phyloP scores from a whole-genome alignment of 495 filamentous ascomycete genomes.

The Apodospora peruviana region DNA sequence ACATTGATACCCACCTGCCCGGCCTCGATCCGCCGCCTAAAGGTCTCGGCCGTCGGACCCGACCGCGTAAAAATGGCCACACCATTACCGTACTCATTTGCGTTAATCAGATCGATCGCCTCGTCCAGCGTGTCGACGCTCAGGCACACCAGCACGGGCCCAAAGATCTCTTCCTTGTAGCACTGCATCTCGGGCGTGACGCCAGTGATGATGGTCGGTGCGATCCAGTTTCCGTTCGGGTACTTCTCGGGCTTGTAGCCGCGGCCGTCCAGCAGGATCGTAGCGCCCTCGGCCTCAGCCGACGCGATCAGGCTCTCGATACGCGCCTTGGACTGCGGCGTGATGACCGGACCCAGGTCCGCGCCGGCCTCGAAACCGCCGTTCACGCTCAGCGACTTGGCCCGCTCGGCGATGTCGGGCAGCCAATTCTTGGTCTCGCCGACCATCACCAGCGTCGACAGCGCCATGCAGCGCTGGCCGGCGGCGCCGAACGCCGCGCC shows the following conservation, averaged over 20 bases:
- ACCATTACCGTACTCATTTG: conserved; percentile 63
- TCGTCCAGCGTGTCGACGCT: conserved; percentile 82
- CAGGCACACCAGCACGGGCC: conserved; percentile 83
- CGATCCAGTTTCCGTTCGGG: conserved; percentile 94
- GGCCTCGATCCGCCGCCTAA: conserved; percentile 63
- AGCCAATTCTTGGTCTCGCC: conserved; percentile 94
- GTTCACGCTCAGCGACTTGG: conserved; percentile 83
- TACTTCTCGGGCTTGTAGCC: conserved; percentile 87
- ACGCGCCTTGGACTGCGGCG: conserved; percentile 81
- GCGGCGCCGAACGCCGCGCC: conserved; percentile 96
- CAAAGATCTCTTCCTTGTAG: conserved; percentile 97
- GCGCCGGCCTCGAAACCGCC: conserved; percentile 93
- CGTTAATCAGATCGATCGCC: conserved; percentile 58
- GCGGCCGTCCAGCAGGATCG: conserved; percentile 88
- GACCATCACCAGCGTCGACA: conserved; percentile 90
- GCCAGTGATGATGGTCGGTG: conserved; percentile 89
- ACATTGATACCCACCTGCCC: conserved; percentile 80
- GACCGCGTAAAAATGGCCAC: conserved; percentile 59
- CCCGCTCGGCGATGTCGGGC: conserved; percentile 82
- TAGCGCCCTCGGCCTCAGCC: conserved; percentile 90
- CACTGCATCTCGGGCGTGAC: conserved; percentile 89
- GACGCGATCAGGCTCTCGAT: conserved; percentile 86
- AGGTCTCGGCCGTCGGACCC: conserved; percentile 55
- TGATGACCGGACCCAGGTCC: conserved; percentile 95
- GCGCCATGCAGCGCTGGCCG: conserved; percentile 95